A percentile compares a stretch with the other conserved stretches of the same genome.
These are phyloP conservation scores for Gomphus bonarii DNA, from an alignment of 1,284 basidiomycete species.

Conservation along the genomic window DNA sequence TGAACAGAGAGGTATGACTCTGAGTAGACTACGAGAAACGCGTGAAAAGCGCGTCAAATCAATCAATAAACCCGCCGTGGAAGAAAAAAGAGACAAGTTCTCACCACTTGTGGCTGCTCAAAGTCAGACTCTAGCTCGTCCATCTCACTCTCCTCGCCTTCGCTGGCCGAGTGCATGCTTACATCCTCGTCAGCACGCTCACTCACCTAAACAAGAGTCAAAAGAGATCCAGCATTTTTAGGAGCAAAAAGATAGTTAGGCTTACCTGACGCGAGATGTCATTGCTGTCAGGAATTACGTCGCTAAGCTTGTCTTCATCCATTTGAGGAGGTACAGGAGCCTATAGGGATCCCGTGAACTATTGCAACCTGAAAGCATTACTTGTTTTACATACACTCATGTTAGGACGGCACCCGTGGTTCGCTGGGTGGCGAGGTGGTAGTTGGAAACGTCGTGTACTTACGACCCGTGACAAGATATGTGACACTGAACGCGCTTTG, in stretches of 20 bases:
- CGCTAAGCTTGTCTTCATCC: constrained; percentile 73
- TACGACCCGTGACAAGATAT: neutral
- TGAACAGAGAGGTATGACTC: constrained; percentile 28
- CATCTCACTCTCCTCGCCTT: constrained; percentile 36
- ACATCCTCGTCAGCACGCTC: constrained; percentile 53
- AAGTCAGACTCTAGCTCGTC: constrained; percentile 56
- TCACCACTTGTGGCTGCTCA: constrained; percentile 33
- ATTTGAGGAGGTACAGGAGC: constrained; percentile 14
- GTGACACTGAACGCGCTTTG: too few species aligned
- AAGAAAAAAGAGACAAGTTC: neutral
- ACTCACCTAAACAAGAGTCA: constrained; percentile 40
- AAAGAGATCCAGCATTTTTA: neutral
- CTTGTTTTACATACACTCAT: neutral
- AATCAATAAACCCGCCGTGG: constrained; percentile 14
- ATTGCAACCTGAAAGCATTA: neutral
- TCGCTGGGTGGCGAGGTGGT: neutral
- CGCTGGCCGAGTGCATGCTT: constrained; percentile 47
- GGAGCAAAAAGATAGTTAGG: constrained; percentile 4
- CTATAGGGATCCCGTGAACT: neutral
- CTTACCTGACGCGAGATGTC: constrained; percentile 71
- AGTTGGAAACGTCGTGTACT: neutral
- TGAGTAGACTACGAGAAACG: constrained; percentile 14
- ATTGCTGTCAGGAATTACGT: constrained; percentile 66
- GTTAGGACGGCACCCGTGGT: neutral
- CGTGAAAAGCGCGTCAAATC: constrained; percentile 14